phyloP scores from a whole-genome alignment of 176 grass and related monocot species.

The Musa acuminata region DNA sequence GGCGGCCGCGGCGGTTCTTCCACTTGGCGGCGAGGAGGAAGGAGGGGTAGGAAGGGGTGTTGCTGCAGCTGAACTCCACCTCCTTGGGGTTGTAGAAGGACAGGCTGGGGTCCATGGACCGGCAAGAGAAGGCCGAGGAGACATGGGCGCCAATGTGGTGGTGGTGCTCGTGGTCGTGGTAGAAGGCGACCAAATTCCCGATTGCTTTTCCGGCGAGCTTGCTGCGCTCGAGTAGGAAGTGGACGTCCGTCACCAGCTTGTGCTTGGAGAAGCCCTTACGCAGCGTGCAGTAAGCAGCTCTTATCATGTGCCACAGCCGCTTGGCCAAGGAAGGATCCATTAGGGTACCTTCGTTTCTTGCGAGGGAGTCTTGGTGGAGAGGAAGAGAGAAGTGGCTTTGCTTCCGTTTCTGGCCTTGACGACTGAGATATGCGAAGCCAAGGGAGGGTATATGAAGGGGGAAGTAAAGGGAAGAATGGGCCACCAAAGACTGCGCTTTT shows the following conservation, averaged over 20 bases:
- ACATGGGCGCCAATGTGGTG: not conserved
- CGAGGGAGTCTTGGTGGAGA: not conserved
- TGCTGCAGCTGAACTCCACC: slow-evolving; percentile 91
- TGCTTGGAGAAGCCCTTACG: slow-evolving; percentile 57
- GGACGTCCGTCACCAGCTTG: slow-evolving; percentile 68
- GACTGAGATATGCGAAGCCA: not conserved
- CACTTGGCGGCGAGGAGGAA: slow-evolving; percentile 28
- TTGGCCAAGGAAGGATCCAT: slow-evolving; percentile 56
- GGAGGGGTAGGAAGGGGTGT: slow-evolving; percentile 40
- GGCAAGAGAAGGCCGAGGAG: not conserved
- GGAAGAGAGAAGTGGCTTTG: not conserved
- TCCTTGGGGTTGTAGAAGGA: slow-evolving; percentile 33
- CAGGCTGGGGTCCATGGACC: slow-evolving; percentile 16
- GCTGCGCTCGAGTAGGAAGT: slow-evolving; percentile 59
- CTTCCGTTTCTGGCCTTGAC: not conserved
- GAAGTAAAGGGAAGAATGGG: not conserved
- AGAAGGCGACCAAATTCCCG: slow-evolving; percentile 35
- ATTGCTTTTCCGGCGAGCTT: slow-evolving; percentile 57
- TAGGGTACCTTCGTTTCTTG: not conserved
- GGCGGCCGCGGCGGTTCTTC: slow-evolving; percentile 6
- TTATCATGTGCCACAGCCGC: slow-evolving; percentile 42
- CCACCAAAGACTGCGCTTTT: too few species aligned
- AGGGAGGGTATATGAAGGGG: not conserved
- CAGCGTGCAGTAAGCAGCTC: slow-evolving; percentile 70
- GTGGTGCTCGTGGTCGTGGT: slow-evolving; percentile 12